Evolutionary conservation across 805 yeast genomes (phyloP).

Genomic region (Candida multigemmis): DNA sequence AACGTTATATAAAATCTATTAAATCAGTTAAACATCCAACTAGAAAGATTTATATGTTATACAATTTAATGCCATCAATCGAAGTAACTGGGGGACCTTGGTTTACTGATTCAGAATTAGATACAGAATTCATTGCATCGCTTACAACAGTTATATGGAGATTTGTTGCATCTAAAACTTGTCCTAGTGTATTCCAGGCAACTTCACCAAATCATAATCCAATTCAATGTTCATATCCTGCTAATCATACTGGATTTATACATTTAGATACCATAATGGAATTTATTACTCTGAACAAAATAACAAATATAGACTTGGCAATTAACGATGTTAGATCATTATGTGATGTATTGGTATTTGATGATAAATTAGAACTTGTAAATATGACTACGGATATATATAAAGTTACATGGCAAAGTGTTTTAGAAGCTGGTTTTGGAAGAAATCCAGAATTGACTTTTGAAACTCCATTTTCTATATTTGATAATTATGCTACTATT

Average conservation of each 20-base stretch:
- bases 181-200: slow-evolving; percentile 60
- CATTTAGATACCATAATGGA: slow-evolving; percentile 65
- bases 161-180: slow-evolving; percentile 66
- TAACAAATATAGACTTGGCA: slow-evolving; percentile 75
- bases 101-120: slow-evolving; percentile 95
- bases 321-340: slow-evolving; percentile 67
- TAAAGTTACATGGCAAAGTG: slow-evolving; percentile 78
- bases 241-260: slow-evolving; percentile 56
- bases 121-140: slow-evolving; percentile 85
- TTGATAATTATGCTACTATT: slow-evolving; percentile 20
- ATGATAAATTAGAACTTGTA: slow-evolving; percentile 70
- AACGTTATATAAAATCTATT: slow-evolving; percentile 78
- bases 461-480: slow-evolving; percentile 12
- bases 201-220: slow-evolving; percentile 23
- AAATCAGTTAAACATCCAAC: slow-evolving; percentile 91
- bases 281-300: slow-evolving; percentile 62
- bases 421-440: slow-evolving; percentile 59
- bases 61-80: slow-evolving; percentile 84
- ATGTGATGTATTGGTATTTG: slow-evolving; percentile 82
- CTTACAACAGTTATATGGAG: slow-evolving; percentile 82
- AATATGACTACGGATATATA: slow-evolving; percentile 49
- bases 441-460: slow-evolving; percentile 10
- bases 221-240: slow-evolving; percentile 42
- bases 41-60: slow-evolving; percentile 91
- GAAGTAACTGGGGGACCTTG: slow-evolving; percentile 99